phyloP scores from a whole-genome alignment of 441 rosid genomes.

The Brassica hybrid region DNA sequence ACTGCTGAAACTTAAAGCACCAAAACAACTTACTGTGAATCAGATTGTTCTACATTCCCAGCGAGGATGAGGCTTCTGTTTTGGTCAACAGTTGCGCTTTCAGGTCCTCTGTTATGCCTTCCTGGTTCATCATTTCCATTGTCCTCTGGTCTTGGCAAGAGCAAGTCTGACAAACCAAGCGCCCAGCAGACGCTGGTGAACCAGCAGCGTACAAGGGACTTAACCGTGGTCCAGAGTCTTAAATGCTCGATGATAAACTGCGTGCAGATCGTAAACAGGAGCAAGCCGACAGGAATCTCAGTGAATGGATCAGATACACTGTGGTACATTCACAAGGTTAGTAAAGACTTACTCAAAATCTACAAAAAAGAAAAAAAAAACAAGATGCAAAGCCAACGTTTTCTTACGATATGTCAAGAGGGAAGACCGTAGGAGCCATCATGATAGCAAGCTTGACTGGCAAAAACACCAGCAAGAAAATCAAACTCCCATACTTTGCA shows the following conservation, averaged over 20 bases:
- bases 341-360: slow-evolving; percentile 3
- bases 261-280: slow-evolving; percentile 94
- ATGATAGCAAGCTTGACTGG: slow-evolving; percentile 97
- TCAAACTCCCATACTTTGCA: slow-evolving; percentile 96
- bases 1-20: too few relatives aligned
- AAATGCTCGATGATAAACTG: slow-evolving; percentile 97
- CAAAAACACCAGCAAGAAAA: slow-evolving; percentile 95
- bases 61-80: slow-evolving; percentile 51
- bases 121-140: slow-evolving; percentile 75
- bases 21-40: slow-evolving; percentile 67
- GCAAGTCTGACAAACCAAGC: slow-evolving; percentile 82
- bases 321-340: slow-evolving; percentile 39
- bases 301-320: slow-evolving; percentile 98
- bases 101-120: slow-evolving; percentile 79
- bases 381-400: background rate
- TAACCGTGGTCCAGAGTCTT: slow-evolving; percentile 84
- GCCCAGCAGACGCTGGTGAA: slow-evolving; percentile 93
- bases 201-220: slow-evolving; percentile 91
- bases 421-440: slow-evolving; percentile 89
- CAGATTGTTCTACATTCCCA: slow-evolving; percentile 73
- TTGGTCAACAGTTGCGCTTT: slow-evolving; percentile 56
- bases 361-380: background rate
- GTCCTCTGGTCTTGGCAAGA: slow-evolving; percentile 85
- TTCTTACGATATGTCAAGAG: slow-evolving; percentile 92
- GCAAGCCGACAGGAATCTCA: slow-evolving; percentile 98